Conservation (phyloP, 768 basidiomycete species). For the Tricholomella constricta region DNA sequence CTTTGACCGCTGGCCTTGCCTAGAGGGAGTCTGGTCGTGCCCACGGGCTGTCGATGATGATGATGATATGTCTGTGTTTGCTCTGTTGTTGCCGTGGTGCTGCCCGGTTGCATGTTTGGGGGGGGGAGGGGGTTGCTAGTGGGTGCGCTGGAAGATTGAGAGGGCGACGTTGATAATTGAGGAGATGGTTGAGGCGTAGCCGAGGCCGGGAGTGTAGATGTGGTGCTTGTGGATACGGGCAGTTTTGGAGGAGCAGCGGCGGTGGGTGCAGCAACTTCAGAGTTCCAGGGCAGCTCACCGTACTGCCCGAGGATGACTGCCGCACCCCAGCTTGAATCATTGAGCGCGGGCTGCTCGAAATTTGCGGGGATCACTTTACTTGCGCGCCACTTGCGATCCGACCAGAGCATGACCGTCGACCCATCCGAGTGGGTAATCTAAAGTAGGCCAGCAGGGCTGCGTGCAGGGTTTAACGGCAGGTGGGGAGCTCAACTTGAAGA, state of each 20-base stretch:
- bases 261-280: background rate
- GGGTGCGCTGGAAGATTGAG: background rate
- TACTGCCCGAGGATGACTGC: constrained; percentile 20
- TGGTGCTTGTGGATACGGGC: background rate
- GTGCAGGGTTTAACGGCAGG: too few species aligned
- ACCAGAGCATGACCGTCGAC: background rate
- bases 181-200: too few species aligned
- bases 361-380: background rate
- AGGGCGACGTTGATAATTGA: background rate
- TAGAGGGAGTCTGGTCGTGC: too few species aligned
- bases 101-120: too few species aligned
- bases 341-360: background rate
- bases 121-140: too few species aligned
- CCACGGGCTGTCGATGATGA: too few species aligned
- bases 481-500: too few species aligned
- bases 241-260: background rate
- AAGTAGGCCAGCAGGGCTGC: constrained; percentile 6
- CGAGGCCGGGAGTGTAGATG: too few species aligned
- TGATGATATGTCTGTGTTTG: too few species aligned
- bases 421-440: background rate
- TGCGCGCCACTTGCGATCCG: constrained; percentile 1
- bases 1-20: too few species aligned
- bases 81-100: too few species aligned
- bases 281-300: constrained; percentile 22
- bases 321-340: constrained; percentile 18